Conservation (phyloP, 2,329 filamentous ascomycete species). For the Pseudocercospora pini-densiflorae region DNA sequence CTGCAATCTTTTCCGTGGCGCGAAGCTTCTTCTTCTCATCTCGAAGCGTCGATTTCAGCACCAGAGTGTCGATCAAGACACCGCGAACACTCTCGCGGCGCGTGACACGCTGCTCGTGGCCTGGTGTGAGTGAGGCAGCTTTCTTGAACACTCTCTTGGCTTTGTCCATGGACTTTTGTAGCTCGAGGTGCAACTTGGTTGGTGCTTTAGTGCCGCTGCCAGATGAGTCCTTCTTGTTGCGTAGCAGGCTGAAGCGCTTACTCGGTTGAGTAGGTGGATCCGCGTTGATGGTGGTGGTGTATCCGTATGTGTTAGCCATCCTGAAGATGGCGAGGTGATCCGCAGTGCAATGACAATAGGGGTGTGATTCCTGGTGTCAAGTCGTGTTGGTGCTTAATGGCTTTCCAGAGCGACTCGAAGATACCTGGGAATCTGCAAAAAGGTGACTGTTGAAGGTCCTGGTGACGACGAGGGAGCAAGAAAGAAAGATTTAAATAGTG, state of each 20-base stretch:
- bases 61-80: not conserved
- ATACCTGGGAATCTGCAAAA: not conserved
- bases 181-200: not conserved
- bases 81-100: not conserved
- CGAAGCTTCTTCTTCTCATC: conserved; percentile 7
- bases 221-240: not conserved
- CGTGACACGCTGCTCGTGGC: conserved; percentile 2
- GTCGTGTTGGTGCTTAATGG: not conserved
- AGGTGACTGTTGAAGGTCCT: not conserved
- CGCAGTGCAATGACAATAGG: not conserved
- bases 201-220: not conserved
- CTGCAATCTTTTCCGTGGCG: not conserved
- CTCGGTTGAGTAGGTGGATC: not conserved
- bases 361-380: not conserved
- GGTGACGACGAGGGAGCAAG: not conserved
- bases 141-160: not conserved
- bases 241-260: not conserved
- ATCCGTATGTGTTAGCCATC: not conserved
- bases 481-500: not conserved
- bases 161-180: not conserved
- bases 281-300: not conserved
- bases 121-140: not conserved
- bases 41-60: not conserved
- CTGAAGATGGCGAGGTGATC: not conserved
- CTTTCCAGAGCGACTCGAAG: not conserved